phyloP scores from a whole-genome alignment of 164 flowering plant genomes.

The Tetracentron sinense region DNA sequence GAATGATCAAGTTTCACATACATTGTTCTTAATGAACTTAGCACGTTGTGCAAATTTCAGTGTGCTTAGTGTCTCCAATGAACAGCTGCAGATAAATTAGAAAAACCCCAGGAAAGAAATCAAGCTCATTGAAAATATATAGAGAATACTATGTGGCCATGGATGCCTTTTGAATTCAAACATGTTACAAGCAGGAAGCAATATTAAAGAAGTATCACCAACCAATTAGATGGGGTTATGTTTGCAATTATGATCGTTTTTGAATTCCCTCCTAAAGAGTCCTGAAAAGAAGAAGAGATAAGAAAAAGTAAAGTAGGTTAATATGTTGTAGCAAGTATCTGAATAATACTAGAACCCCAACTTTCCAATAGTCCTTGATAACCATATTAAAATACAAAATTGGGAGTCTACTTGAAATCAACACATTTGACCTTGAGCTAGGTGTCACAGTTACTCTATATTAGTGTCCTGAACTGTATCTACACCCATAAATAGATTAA shows the following conservation, averaged over 20 bases:
- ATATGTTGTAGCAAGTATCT: not conserved
- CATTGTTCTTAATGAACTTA: constrained; percentile 94
- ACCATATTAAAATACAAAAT: too few species aligned
- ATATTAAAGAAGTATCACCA: constrained; percentile 19
- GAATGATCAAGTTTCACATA: constrained; percentile 27
- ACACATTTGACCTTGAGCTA: not conserved
- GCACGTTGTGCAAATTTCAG: constrained; percentile 99
- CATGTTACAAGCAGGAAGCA: constrained; percentile 1
- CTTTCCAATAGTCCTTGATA: not conserved
- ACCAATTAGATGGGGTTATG: constrained; percentile 89
- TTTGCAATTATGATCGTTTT: constrained; percentile 94
- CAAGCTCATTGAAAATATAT: not conserved
- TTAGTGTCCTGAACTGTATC: too few species aligned
- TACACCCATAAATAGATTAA: too few species aligned
- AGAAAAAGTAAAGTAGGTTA: not conserved
- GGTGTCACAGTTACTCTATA: too few species aligned
- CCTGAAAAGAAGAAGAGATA: constrained; percentile 43
- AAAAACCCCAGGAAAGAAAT: not conserved
- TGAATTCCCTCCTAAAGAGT: constrained; percentile 96
- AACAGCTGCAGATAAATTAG: constrained; percentile 55
- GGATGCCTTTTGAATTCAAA: not conserved
- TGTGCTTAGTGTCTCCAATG: constrained; percentile 93
- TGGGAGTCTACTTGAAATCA: too few species aligned
- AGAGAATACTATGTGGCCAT: not conserved
- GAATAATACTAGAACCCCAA: too few species aligned